phyloP scores from a whole-genome alignment of 441 rosid genomes.

The Jatropha podagrica region DNA sequence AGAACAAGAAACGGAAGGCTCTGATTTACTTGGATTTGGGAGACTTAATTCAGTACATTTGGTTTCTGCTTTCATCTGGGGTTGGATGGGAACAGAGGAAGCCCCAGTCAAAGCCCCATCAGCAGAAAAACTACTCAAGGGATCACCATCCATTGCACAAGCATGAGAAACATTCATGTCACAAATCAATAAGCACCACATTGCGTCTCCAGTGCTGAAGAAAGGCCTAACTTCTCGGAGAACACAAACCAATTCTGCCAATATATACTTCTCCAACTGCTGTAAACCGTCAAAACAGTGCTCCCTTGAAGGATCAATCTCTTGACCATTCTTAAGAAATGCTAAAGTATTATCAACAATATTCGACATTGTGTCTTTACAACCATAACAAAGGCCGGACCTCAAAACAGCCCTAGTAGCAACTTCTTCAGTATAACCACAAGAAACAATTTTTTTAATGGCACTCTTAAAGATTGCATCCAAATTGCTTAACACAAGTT shows the following conservation, averaged over 20 bases:
- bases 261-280: constrained; percentile 80
- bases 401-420: constrained; percentile 78
- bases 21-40: constrained; percentile 44
- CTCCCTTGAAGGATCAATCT: constrained; percentile 50
- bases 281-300: constrained; percentile 77
- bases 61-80: constrained; percentile 36
- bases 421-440: constrained; percentile 73
- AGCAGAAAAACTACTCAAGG: constrained; percentile 41
- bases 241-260: constrained; percentile 84
- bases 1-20: constrained; percentile 42
- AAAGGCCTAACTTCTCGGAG: constrained; percentile 83
- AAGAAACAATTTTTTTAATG: constrained; percentile 62
- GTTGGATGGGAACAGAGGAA: constrained; percentile 30
- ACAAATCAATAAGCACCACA: constrained; percentile 94
- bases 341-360: constrained; percentile 73
- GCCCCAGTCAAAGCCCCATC: constrained; percentile 40
- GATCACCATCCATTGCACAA: constrained; percentile 81
- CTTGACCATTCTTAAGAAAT: constrained; percentile 62
- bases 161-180: constrained; percentile 97
- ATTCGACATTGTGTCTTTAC: constrained; percentile 74
- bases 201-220: constrained; percentile 89
- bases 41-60: constrained; percentile 43
- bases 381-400: constrained; percentile 80
- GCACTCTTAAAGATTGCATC: constrained; percentile 76
- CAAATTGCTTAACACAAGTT: constrained; percentile 67